phyloP scores from a whole-genome alignment of 2,329 filamentous ascomycete species.

The Fragosphaeria purpurea region DNA sequence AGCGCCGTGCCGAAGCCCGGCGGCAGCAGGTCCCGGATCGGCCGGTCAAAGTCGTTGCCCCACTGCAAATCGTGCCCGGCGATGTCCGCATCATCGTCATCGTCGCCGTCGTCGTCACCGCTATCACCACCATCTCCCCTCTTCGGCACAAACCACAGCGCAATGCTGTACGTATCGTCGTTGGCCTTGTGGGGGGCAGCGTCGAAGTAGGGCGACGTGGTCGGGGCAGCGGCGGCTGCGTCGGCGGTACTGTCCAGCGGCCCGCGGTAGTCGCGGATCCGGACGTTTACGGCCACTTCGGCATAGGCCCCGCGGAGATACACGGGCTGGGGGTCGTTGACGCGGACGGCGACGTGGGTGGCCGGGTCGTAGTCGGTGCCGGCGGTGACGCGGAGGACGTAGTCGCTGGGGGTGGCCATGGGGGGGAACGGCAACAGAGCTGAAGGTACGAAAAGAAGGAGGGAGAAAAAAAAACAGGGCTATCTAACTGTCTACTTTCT shows the following conservation, averaged over 20 bases:
- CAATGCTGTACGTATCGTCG: conserved; percentile 75
- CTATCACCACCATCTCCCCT: conserved; percentile 17
- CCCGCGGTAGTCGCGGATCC: conserved; percentile 59
- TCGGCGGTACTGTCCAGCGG: conserved; percentile 38
- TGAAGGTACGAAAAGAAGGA: background rate
- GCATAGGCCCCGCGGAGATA: conserved; percentile 54
- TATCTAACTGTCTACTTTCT: no score
- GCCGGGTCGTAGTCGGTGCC: conserved; percentile 63
- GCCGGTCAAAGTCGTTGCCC: conserved; percentile 90
- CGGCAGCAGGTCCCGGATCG: conserved; percentile 76
- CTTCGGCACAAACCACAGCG: conserved; percentile 69
- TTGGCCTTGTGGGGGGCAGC: conserved; percentile 54
- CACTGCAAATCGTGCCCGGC: conserved; percentile 69
- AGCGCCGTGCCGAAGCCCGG: conserved; percentile 80
- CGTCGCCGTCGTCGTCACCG: conserved; percentile 9
- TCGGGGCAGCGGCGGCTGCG: conserved; percentile 43
- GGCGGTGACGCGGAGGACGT: conserved; percentile 72
- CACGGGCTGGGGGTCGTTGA: conserved; percentile 59
- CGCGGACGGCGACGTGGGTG: conserved; percentile 63
- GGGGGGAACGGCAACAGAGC: background rate
- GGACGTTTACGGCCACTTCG: conserved; percentile 60
- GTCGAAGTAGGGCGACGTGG: conserved; percentile 68
- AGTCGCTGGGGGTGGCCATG: conserved; percentile 40
- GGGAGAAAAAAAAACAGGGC: background rate
- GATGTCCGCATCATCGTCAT: conserved; percentile 34